Conservation (phyloP, 495 filamentous ascomycete genomes). For the Arthonia radiata region DNA sequence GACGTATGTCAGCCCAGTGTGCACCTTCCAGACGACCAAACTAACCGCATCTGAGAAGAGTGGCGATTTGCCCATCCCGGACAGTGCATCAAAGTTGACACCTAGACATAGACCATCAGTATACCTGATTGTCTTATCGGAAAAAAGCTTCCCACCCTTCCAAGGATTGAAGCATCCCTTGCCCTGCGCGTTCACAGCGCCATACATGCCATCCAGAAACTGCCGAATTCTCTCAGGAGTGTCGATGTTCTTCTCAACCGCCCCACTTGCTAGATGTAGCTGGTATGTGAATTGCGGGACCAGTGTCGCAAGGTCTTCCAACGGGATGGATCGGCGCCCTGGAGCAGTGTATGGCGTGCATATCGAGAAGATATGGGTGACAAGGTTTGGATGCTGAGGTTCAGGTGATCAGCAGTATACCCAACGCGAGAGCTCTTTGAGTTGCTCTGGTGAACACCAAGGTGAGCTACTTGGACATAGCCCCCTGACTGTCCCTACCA, state of each 20-base stretch:
- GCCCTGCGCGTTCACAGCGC: conserved; percentile 28
- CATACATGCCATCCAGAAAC: conserved; percentile 47
- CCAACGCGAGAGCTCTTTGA: background rate
- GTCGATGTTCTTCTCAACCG: conserved; percentile 33
- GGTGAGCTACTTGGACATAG: background rate
- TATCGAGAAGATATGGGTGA: conserved; percentile 48
- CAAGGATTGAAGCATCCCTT: conserved; percentile 26
- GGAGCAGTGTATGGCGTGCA: conserved; percentile 50
- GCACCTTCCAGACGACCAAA: conserved; percentile 1
- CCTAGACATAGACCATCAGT: no score
- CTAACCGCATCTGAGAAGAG: conserved; percentile 34
- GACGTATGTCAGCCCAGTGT: conserved; percentile 1
- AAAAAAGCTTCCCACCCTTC: conserved; percentile 32
- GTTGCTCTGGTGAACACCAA: no score
- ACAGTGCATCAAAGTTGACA: conserved; percentile 28
- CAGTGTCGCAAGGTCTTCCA: no score
- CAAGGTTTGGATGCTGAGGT: conserved; percentile 41
- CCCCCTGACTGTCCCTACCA: background rate
- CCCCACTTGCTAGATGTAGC: conserved; percentile 41
- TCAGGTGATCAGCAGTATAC: no score
- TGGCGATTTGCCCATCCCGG: conserved; percentile 19
- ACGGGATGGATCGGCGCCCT: conserved; percentile 12
- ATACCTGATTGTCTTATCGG: no score
- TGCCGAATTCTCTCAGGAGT: conserved; percentile 32
- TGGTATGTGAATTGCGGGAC: conserved; percentile 77